Conservation (phyloP, 2,329 filamentous ascomycete genomes). For the Penicillium sp. region DNA sequence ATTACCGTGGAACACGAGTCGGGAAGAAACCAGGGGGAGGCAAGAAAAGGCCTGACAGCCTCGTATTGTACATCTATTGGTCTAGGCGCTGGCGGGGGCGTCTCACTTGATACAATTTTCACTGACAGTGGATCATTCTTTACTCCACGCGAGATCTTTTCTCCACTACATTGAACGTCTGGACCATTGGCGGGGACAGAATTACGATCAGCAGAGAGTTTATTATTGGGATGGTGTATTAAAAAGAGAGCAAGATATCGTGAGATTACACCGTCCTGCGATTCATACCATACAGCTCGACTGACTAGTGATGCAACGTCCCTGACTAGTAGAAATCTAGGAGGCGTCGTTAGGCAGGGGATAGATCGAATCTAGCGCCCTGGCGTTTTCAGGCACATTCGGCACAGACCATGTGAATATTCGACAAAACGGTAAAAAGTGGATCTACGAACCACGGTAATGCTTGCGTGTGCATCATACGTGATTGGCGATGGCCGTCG, state of each 20-base stretch:
- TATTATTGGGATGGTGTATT: not conserved
- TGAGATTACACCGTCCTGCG: not conserved
- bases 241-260: not conserved
- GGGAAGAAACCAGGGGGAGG: constrained; percentile 2
- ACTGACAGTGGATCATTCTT: not conserved
- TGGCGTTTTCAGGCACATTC: not conserved
- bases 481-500: constrained; percentile 12
- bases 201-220: not conserved
- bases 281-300: not conserved
- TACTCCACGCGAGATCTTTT: not conserved
- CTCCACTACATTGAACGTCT: not conserved
- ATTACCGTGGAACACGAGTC: constrained; percentile 1
- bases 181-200: not conserved
- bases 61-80: not conserved
- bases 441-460: constrained; percentile 8
- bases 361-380: not conserved
- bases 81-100: not conserved
- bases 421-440: constrained; percentile 4
- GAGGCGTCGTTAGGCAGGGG: not conserved
- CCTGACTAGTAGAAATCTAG: not conserved
- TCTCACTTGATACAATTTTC: not conserved
- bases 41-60: constrained; percentile 2
- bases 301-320: not conserved
- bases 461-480: constrained; percentile 1
- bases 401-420: constrained; percentile 5